Percentiles rank a stretch among this genome's conserved stretches.
These are phyloP conservation scores for Triticum urartu DNA, from an alignment of 176 grass and related monocot species.

Conservation along the genomic window DNA sequence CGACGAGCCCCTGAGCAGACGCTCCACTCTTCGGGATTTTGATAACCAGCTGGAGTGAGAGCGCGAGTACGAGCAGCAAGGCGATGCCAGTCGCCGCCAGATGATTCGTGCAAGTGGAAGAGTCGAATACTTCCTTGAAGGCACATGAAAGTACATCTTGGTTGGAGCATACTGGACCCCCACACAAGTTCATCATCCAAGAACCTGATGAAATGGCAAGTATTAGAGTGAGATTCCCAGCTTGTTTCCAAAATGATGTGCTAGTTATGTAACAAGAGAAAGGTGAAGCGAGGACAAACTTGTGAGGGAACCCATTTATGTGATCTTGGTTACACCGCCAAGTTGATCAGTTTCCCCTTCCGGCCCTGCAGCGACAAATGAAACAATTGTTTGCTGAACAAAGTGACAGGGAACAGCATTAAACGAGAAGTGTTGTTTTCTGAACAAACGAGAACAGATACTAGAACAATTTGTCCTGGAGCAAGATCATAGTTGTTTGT, in stretches of 20 bases:
- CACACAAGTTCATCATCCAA: conserved; percentile 43
- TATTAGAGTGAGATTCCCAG: background rate
- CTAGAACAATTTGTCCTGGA: background rate
- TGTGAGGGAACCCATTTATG: conserved; percentile 35
- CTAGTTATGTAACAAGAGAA: background rate
- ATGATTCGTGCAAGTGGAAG: conserved; percentile 75
- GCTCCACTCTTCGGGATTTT: conserved; percentile 29
- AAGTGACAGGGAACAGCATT: background rate
- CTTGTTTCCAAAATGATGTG: background rate
- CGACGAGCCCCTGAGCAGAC: background rate
- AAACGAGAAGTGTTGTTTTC: background rate
- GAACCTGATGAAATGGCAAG: conserved; percentile 23
- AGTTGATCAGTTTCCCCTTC: background rate
- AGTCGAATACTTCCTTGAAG: conserved; percentile 35
- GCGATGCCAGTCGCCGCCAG: conserved; percentile 16
- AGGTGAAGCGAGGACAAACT: conserved; percentile 8
- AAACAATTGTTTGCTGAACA: background rate
- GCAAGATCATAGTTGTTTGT: too few species aligned
- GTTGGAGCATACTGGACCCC: conserved; percentile 34
- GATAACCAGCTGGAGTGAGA: conserved; percentile 44
- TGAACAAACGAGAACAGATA: background rate
- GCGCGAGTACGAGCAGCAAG: conserved; percentile 16
- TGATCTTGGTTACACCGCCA: background rate
- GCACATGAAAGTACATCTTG: conserved; percentile 18
- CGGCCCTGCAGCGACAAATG: background rate